phyloP scores from a whole-genome alignment of 805 yeast genomes.

The Metschnikowia vanudenii region DNA sequence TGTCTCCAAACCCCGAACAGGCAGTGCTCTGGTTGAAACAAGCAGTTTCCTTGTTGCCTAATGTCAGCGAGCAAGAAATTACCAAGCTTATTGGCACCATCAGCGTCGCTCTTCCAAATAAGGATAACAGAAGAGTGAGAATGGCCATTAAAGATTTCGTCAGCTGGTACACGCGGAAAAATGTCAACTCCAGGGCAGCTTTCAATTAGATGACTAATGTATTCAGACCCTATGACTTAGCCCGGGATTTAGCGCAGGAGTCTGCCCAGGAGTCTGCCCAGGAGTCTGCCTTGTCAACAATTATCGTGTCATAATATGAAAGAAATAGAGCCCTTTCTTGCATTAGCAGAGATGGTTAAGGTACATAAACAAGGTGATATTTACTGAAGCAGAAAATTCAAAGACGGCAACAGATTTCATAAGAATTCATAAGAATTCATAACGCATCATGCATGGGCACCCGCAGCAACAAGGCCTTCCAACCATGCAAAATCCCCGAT shows the following conservation, averaged over 20 bases:
- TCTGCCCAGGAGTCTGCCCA: too few relatives aligned
- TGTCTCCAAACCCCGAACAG: slow-evolving; percentile 43
- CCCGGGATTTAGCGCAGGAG: too few relatives aligned
- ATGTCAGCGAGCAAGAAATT: slow-evolving; percentile 66
- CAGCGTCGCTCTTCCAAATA: slow-evolving; percentile 58
- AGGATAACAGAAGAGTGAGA: slow-evolving; percentile 73
- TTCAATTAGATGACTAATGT: slow-evolving; percentile 3
- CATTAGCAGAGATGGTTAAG: too few relatives aligned
- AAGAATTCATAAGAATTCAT: too few relatives aligned
- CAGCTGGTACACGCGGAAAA: slow-evolving; percentile 78
- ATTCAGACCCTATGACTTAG: too few relatives aligned
- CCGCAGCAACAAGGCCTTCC: too few relatives aligned
- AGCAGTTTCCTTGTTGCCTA: slow-evolving; percentile 58
- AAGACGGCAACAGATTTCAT: too few relatives aligned
- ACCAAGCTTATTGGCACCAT: slow-evolving; percentile 57
- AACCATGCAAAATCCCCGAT: too few relatives aligned
- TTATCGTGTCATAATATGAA: background rate
- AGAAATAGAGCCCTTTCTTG: background rate
- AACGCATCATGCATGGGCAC: too few relatives aligned
- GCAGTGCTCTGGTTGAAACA: slow-evolving; percentile 60
- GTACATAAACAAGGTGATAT: too few relatives aligned
- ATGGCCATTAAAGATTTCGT: slow-evolving; percentile 72
- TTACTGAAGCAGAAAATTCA: too few relatives aligned
- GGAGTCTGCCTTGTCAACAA: too few relatives aligned
- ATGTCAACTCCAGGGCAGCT: slow-evolving; percentile 39